phyloP scores from a whole-genome alignment of 2,329 filamentous ascomycete genomes.

The Alternaria sp. region DNA sequence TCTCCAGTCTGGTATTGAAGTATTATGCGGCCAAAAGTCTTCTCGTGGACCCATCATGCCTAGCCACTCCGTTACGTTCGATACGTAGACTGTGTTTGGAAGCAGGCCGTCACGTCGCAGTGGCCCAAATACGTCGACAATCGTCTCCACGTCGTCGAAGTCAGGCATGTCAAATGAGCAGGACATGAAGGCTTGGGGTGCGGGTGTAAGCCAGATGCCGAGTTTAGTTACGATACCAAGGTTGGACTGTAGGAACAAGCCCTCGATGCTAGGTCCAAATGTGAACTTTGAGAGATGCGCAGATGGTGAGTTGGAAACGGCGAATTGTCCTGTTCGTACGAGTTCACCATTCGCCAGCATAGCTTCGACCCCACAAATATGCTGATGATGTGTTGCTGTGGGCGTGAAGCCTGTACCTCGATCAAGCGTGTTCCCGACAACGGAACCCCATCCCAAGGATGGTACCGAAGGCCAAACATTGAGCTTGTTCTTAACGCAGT shows the following conservation, averaged over 20 bases:
- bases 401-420: conserved; percentile 54
- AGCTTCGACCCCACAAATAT: conserved; percentile 50
- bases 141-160: conserved; percentile 56
- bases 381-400: conserved; percentile 48
- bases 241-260: conserved; percentile 62
- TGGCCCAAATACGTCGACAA: conserved; percentile 56
- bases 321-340: conserved; percentile 51
- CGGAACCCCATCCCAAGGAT: conserved; percentile 47
- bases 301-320: conserved; percentile 53
- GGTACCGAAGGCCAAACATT: conserved; percentile 47
- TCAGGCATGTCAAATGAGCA: conserved; percentile 58
- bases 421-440: conserved; percentile 52
- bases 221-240: conserved; percentile 60
- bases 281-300: conserved; percentile 49
- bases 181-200: conserved; percentile 57
- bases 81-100: conserved; percentile 56
- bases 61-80: conserved; percentile 58
- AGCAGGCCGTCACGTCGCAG: conserved; percentile 56
- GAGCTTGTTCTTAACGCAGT: conserved; percentile 42
- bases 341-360: conserved; percentile 47
- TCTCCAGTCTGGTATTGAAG: conserved; percentile 57
- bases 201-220: conserved; percentile 44
- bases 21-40: conserved; percentile 56
- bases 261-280: conserved; percentile 52
- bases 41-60: conserved; percentile 55